Percentiles rank a stretch among this genome's conserved stretches.
These are phyloP conservation scores for Harrya chromipes DNA, from an alignment of 768 basidiomycete species.

Conservation along the genomic window DNA sequence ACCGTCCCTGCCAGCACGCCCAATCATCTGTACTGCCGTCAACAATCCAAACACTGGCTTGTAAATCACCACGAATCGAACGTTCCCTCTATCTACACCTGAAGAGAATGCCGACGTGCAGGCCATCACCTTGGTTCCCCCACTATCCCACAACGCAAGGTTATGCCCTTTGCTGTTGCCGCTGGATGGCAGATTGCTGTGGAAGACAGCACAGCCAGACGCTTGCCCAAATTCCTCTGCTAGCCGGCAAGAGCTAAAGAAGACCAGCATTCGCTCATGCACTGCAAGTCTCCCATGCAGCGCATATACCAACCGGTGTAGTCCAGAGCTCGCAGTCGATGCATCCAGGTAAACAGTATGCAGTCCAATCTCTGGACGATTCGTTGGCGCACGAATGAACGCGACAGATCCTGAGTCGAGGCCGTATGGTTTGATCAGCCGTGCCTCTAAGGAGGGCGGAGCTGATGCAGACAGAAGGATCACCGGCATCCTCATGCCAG, in stretches of 20 bases:
- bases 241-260: background rate
- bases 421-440: background rate
- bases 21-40: slow-evolving; percentile 1
- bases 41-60: background rate
- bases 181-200: background rate
- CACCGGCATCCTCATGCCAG: background rate
- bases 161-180: background rate
- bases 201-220: background rate
- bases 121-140: background rate
- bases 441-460: background rate
- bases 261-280: slow-evolving; percentile 3
- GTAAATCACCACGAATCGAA: slow-evolving; percentile 3
- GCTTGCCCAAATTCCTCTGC: background rate
- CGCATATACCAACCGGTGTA: background rate
- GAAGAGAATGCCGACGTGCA: slow-evolving; percentile 4
- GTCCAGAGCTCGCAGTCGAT: background rate
- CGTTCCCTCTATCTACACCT: slow-evolving; percentile 2
- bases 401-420: background rate
- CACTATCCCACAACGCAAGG: slow-evolving; percentile 1
- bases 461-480: background rate
- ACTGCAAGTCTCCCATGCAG: background rate
- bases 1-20: slow-evolving; percentile 6
- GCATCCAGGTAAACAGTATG: slow-evolving; percentile 1
- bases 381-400: background rate
- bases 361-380: slow-evolving; percentile 3